Base-by-base conservation (phyloP, 83 land plant species). In the Diphasiastrum complanatum region DNA sequence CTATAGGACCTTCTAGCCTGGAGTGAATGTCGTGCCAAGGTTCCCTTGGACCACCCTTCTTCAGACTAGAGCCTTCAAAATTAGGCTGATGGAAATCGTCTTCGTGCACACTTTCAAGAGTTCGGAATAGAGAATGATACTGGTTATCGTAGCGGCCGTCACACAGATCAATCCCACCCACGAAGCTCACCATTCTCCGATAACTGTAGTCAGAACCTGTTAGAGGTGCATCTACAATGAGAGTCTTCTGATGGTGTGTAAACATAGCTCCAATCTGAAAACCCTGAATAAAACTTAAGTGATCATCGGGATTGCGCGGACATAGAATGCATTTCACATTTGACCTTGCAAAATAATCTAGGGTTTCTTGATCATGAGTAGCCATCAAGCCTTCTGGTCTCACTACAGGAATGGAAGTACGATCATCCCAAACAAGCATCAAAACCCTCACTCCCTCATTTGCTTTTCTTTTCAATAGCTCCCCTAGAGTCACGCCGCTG, bases 251-350 rank as follows among this genome's bases (percentile, higher is more conserved):
- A 47, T 30, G 74, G n/a, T 54, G 58, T 35, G 54, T 81, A 38
- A 79, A 76, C 62, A 76, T 81, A 36, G 55, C 71, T 22, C 49
- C 79, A 10, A 87, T 84, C 48, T 77, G 79, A 26, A 45, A 47
- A 12, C 65, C 78, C 12, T 87, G 88, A 81, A 55, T 78, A 33
- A 77, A 76, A 38, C 69, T 84, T 54, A 76, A 65, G 38, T 77
- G 79, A 50, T 61, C 75, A 25, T 47, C 69, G 12, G 84, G 80
- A 41, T 69, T 73, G 23, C 54, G 84, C 30, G 67, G 64, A 14
- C 64, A 67, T 24, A 28, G 74, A 29, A 66, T 75, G 67, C 91
- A 81, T 63, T 32, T 79, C 59, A 63, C 74, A 18, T 63, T 36
- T 33, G 54, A 41, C 20, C 49, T 51, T 53, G 11, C 18, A 24